Evolutionary conservation across 768 basidiomycete genomes (phyloP), one percentile per base, ranked within the genome.

Genomic region (Mycena leptocephala): DNA sequence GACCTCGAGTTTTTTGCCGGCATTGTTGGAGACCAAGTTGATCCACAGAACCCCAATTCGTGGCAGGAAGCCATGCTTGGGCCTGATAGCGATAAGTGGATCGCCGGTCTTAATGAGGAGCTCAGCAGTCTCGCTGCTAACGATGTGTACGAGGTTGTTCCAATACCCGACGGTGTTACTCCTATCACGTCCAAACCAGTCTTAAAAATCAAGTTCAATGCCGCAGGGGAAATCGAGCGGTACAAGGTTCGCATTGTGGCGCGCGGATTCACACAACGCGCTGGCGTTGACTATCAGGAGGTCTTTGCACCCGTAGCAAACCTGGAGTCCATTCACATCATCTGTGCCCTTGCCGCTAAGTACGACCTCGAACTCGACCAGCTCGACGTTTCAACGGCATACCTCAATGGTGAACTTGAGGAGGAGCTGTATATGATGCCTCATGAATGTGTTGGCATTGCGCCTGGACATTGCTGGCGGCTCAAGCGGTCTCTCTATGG

Each of bases 231-330:
- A 0, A 78, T 88, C n/a, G 59, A 75, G 2, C 72, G 22, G n/a
- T 69, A 43, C 8, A 58, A 69, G 28, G 67, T 48, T 10, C 53
- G 55, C 2, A 26, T 58, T 16, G 86, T 89, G 0, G 86, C 87
- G 0, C 78, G 84, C 59, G 85, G 89, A 0, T 87, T 82, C 80
- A 70, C 79, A 0, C 89, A 90, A 76, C 74, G 80, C 0, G 80
- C 80, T 0, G 85, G 88, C 0, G 66, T 86, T 4, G 85, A 90
- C 64, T 82, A 64, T n/a, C 65, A 79, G 43, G 76, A 83, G 39
- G 71, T 75, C 2, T 84, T 82, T 33, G 51, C 83, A 2, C 83
- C 83, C 0, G 80, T 84, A 1, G 79, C 76, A 8, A 72, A 74
- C 11, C 61, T 77, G 30, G 72, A 73, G n/a, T 76, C 79, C 1